Evolutionary conservation across 225 moss, liverwort and hornwort species (phyloP).

Genomic region (Polytrichum commune): DNA sequence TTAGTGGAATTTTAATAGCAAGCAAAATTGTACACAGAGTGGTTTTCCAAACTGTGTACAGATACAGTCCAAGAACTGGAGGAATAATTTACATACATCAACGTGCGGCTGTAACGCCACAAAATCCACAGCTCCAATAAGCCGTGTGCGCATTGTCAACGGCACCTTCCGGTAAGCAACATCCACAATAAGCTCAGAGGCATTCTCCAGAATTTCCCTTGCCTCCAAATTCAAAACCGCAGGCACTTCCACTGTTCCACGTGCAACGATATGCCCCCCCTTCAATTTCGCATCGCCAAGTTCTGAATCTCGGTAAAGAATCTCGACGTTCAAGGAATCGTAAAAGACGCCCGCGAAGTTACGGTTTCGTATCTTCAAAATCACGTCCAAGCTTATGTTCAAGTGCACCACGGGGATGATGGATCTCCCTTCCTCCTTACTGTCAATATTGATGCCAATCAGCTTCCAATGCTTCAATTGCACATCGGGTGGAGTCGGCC

Average conservation of each 20-base stretch:
- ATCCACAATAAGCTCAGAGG: slow-evolving; percentile 62
- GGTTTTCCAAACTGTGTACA: neutral
- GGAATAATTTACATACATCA: slow-evolving; percentile 31
- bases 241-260: slow-evolving; percentile 50
- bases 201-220: slow-evolving; percentile 58
- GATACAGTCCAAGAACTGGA: neutral
- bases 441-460: slow-evolving; percentile 56
- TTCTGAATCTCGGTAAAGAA: slow-evolving; percentile 68
- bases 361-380: slow-evolving; percentile 58
- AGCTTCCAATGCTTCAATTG: slow-evolving; percentile 60
- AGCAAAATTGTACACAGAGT: neutral
- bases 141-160: slow-evolving; percentile 52
- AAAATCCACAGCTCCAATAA: slow-evolving; percentile 67
- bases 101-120: slow-evolving; percentile 52
- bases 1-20: neutral
- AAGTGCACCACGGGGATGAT: slow-evolving; percentile 66
- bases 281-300: slow-evolving; percentile 56
- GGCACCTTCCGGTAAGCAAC: slow-evolving; percentile 52
- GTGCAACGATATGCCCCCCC: slow-evolving; percentile 46
- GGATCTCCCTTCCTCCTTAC: slow-evolving; percentile 36
- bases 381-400: slow-evolving; percentile 63
- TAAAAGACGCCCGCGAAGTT: slow-evolving; percentile 72
- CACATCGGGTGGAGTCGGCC: slow-evolving; percentile 64
- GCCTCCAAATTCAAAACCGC: slow-evolving; percentile 70
- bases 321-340: slow-evolving; percentile 52